Base-by-base conservation (phyloP, 768 basidiomycete species). In the Boletus insuetus region DNA sequence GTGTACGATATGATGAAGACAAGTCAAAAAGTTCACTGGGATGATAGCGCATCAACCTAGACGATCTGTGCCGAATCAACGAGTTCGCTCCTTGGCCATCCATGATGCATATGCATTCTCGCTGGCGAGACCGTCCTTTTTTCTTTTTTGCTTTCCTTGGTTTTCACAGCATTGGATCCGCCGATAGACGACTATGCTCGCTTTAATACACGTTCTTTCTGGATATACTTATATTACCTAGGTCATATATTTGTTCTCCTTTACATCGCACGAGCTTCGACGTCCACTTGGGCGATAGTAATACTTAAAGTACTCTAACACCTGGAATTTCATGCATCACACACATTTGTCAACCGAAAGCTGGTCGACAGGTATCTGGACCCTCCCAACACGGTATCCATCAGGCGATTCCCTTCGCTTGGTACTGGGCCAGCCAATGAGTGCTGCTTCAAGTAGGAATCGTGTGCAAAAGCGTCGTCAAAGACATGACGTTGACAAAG, bases 131-230 rank as follows among this genome's bases (percentile, higher is more conserved):
- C 34, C 34, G 12, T 6, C 34, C 9, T 39, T 39, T 39, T 39
- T 39, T 39, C 9, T 3, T 39, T 4, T 7, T 19, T 40, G 51
- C 54, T 24, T 29, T 35, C 4, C 29, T 56, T 24, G 14, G 16
- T 19, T 8, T 14, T 22, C 35, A 13, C 26, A 4, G 1, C 22
- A 22, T 41, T 54, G 20, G 16, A 37, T 6, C 24, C 31, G 43
- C 40, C 14, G 40, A 58, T 58, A 59, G 56, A 60, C 47, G 32
- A 51, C 31, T 55, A 62, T 46, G 29, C 40, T 53, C 54, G 31
- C n/a, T 60, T 68, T 67, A 59, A 63, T 66, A 53, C 64, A 53
- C 61, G 6, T 68, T 63, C 55, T 55, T 59, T 54, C 22, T 57
- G 52, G 45, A 56, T 44, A 58, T 53, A 57, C 40, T 45, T 55